Evolutionary conservation across 2,329 filamentous ascomycete species (phyloP).

Genomic region (Pseudomassariella vexata): DNA sequence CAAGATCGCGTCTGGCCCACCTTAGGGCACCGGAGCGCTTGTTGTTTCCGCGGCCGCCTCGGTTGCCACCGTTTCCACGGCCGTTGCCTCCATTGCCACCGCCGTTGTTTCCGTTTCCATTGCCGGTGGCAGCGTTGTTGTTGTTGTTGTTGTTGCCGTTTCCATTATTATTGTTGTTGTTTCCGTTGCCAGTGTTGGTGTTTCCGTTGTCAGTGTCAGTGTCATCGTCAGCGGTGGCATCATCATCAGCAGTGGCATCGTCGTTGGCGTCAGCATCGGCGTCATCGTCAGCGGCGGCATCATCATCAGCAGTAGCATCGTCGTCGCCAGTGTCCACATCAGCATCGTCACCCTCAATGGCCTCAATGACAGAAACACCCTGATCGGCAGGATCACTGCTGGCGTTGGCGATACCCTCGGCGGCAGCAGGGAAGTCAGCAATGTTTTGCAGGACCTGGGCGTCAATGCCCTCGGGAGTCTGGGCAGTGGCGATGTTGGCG

Average conservation of each 20-base stretch:
- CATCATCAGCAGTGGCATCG: constrained; percentile 9
- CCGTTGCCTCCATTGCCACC: no score
- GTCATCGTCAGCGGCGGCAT: constrained; percentile 24
- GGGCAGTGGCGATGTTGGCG: constrained; percentile 28
- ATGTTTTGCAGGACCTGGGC: constrained; percentile 35
- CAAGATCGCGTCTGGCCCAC: no score
- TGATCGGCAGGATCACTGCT: constrained; percentile 20
- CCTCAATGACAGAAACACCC: constrained; percentile 26
- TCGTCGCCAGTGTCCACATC: constrained; percentile 30
- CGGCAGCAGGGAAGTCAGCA: constrained; percentile 31
- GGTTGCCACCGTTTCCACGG: no score
- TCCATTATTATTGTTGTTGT: neutral
- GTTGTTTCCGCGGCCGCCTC: no score
- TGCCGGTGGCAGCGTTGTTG: no score
- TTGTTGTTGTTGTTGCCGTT: constrained; percentile 3
- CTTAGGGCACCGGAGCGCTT: no score
- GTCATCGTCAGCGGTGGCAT: constrained; percentile 5
- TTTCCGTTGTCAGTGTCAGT: neutral
- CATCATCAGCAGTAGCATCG: constrained; percentile 18
- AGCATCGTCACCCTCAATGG: constrained; percentile 31
- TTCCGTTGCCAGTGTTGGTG: neutral
- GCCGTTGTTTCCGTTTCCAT: no score
- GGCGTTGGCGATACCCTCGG: constrained; percentile 31
- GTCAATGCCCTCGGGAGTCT: constrained; percentile 29
- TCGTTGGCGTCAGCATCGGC: constrained; percentile 11